Percentiles rank a stretch among this genome's conserved stretches.
Evolutionary conservation across 495 filamentous ascomycete species (phyloP).

Genomic region (Thermochaetoides thermophila): DNA sequence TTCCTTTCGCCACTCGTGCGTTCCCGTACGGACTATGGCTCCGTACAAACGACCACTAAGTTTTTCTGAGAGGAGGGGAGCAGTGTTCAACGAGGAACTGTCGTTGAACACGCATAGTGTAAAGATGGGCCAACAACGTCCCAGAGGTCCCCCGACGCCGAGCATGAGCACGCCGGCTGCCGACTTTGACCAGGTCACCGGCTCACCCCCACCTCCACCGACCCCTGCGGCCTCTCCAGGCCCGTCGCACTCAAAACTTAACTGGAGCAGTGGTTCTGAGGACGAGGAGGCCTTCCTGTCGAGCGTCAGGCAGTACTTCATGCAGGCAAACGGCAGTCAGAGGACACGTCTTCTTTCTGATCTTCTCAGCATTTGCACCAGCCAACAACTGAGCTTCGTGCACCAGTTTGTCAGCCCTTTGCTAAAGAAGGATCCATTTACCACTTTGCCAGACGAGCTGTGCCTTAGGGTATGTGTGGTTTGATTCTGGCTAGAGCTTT

Average conservation of each 20-base stretch:
- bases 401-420: conserved; percentile 83
- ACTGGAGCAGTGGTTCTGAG: conserved; percentile 37
- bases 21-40: conserved; percentile 25
- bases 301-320: conserved; percentile 35
- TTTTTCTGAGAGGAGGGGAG: conserved; percentile 31
- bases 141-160: conserved; percentile 38
- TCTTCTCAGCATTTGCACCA: conserved; percentile 81
- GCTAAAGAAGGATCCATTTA: conserved; percentile 91
- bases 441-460: conserved; percentile 74
- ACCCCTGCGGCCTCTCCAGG: conserved; percentile 43
- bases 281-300: conserved; percentile 38
- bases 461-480: conserved; percentile 52
- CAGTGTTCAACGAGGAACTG: conserved; percentile 28
- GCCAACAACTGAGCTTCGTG: conserved; percentile 86
- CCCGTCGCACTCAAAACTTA: conserved; percentile 34
- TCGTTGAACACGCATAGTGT: conserved; percentile 27
- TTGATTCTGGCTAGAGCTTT: too few relatives aligned
- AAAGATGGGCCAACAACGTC: conserved; percentile 33
- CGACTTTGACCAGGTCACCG: conserved; percentile 38
- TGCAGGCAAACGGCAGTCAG: conserved; percentile 33
- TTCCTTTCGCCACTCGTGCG: neutral
- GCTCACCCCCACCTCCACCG: conserved; percentile 40
- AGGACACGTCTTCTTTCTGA: conserved; percentile 57
- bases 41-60: conserved; percentile 24
- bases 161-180: conserved; percentile 42